Evolutionary conservation across 371 early-diverging fungal species (phyloP), one percentile per base, ranked within the genome.

Genomic region (Coemansia sp.): DNA sequence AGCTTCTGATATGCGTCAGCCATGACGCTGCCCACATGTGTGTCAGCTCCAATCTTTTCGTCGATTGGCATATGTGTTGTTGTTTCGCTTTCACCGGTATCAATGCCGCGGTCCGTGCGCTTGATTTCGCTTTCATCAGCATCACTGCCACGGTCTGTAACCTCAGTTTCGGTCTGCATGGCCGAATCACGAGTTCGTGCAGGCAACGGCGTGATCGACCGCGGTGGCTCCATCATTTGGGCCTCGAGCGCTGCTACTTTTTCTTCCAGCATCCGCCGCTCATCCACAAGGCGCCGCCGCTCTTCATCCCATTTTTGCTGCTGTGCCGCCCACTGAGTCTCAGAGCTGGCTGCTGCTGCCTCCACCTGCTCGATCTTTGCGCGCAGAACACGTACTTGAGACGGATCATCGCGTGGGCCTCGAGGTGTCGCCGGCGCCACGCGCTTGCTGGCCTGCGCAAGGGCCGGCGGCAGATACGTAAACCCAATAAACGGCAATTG

Each of bases 401-500:
- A 40, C 21, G 69, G 69, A 27, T 72, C 60, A 31, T 66, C 64
- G 61, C 78, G 56, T 24, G 61, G 72, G 5, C 78, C 69, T 13
- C 63, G 72, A 3, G 67, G 69, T 42, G 70, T 64, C 8, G 57
- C 18, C 18, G 45, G 40, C 27, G 60, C 67, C 11, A 40, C 39
- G 37, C 66, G 48, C 51, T 48, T 48, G 27, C 47, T 21, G 31
- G 48, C 39, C 39, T 2, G 27, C n/a, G 51, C 47, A 3, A 73
- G 56, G 0, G 63, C 67, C 16, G 56, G 68, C 55, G 71, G 78
- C 54, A 53, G 75, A 60, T 87, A 92, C 0, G 90, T 90, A 67
- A 90, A 95, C 0, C 95, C 95, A 37, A 95, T 85, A 67, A 94
- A 95, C 0, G 92, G 90, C 11, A 92, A 82, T 61, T 90, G 88